Percentiles rank a stretch among this genome's conserved stretches.
phyloP scores from a whole-genome alignment of 306 rosid genomes.

The Cyamopsis tetragonoloba region DNA sequence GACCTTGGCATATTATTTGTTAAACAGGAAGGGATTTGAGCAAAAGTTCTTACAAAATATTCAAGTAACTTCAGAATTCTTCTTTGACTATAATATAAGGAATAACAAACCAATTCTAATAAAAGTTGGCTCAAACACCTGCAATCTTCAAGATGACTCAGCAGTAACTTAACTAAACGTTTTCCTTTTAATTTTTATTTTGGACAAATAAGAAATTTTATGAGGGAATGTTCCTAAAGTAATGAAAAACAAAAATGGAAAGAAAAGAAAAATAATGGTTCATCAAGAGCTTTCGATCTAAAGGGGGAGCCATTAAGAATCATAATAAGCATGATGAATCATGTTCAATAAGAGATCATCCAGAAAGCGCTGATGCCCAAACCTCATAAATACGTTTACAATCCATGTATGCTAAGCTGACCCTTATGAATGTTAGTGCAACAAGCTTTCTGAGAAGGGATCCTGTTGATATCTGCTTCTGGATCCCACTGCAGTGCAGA shows the following conservation, averaged over 20 bases:
- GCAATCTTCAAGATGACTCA: neutral
- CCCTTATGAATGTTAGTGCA: constrained; percentile 57
- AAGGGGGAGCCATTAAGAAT: neutral
- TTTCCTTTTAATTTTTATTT: neutral
- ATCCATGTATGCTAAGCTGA: constrained; percentile 85
- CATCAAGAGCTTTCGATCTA: neutral
- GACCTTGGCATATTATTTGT: neutral
- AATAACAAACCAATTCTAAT: neutral
- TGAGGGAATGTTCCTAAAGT: neutral
- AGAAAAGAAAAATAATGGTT: neutral
- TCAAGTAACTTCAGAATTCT: neutral
- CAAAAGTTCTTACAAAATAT: neutral
- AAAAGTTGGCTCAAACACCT: neutral
- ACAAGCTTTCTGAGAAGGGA: constrained; percentile 66
- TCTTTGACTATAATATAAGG: neutral
- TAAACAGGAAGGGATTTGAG: neutral
- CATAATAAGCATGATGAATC: constrained; percentile 1
- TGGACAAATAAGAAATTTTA: neutral
- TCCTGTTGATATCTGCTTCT: constrained; percentile 77
- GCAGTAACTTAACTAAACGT: neutral
- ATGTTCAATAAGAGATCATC: constrained; percentile 1
- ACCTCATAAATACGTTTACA: constrained; percentile 84
- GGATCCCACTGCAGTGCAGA: constrained; percentile 69
- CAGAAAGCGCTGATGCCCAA: constrained; percentile 18
- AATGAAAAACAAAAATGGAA: neutral